Evolutionary conservation across 78 protist genomes (phyloP), one percentile per base, ranked within the genome.

Genomic region (Guillardia theta): DNA sequence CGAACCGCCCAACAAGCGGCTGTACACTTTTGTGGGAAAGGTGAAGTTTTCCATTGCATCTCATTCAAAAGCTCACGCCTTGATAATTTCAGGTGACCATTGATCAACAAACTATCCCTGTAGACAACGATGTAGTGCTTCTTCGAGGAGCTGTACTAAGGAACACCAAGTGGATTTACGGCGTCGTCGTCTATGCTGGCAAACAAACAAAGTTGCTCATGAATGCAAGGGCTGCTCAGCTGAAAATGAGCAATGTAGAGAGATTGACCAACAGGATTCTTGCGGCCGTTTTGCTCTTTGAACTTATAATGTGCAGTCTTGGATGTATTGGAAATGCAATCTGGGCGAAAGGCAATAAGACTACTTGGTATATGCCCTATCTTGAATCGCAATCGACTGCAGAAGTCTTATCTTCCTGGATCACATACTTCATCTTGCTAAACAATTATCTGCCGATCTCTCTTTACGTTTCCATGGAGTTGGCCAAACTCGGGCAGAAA

Each of bases 141-240:
- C 92, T 64, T 2, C 93, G 87, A 18, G 88, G 92, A 76, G 70
- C 95, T 10, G 94, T 58, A 12, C 44, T 30, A 27, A 4, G 94
- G 6, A 95, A 93, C 95, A 93, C 95, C 70, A 58, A 44, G 62
- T 21, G 24, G 48, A 37, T 95, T 47, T 88, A 54, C 80, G 97
- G 97, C 0, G 27, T 90, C 9, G 95, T 92, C 1, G 77, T 96
- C 5, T 96, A 53, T 93, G 92, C 95, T 0, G 97, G 97, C 10
- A 36, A 33, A 39, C 93, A 96, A 4, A 90, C 95, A n/a, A 96
- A 96, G 88, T 88, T 94, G 27, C 64, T 92, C 94, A 30, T 41
- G 95, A 96, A 96, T 76, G 4, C 46, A 0, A 50, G 36, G 48
- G 47, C 93, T 41, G 70, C 70, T 1, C 27, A 1, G 70, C 70